phyloP scores from a whole-genome alignment of 345 rosid species.

The Heritiera fomes region DNA sequence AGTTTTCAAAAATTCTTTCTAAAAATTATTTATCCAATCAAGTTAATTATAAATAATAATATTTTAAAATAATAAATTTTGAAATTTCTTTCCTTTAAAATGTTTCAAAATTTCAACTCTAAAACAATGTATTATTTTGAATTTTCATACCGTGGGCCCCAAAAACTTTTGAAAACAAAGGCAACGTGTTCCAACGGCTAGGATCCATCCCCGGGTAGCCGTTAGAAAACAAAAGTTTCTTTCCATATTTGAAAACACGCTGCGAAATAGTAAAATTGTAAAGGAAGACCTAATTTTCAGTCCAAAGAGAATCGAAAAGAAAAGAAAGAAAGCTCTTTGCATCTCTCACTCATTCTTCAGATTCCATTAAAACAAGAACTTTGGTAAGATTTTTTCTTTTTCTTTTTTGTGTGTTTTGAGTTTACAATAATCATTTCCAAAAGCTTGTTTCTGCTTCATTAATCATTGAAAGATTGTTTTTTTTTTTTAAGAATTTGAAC shows the following conservation, averaged over 20 bases:
- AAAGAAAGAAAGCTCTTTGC: slow-evolving; percentile 7
- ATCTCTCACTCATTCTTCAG: slow-evolving; percentile 5
- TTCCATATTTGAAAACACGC: slow-evolving; percentile 18
- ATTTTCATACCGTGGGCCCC: slow-evolving; percentile 2
- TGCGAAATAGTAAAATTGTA: slow-evolving; percentile 2
- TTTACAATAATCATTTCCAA: neutral
- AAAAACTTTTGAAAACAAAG: neutral
- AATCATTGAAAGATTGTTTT: neutral
- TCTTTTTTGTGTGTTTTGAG: neutral
- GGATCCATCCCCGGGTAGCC: slow-evolving; percentile 24
- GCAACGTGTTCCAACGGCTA: slow-evolving; percentile 22
- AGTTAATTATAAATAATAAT: no score
- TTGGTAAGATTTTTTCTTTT: neutral
- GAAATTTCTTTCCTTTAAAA: no score
- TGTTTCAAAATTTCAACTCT: no score
- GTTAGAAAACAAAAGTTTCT: slow-evolving; percentile 28
- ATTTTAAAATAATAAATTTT: no score
- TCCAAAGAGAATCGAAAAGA: neutral
- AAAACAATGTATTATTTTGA: neutral
- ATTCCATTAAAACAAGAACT: neutral
- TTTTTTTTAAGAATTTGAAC: neutral
- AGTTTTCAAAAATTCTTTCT: no score
- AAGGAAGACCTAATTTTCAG: neutral
- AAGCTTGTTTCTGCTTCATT: neutral
- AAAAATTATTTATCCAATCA: no score